Base-by-base conservation (phyloP, 306 rosid species). In the Trifolium subterraneum region DNA sequence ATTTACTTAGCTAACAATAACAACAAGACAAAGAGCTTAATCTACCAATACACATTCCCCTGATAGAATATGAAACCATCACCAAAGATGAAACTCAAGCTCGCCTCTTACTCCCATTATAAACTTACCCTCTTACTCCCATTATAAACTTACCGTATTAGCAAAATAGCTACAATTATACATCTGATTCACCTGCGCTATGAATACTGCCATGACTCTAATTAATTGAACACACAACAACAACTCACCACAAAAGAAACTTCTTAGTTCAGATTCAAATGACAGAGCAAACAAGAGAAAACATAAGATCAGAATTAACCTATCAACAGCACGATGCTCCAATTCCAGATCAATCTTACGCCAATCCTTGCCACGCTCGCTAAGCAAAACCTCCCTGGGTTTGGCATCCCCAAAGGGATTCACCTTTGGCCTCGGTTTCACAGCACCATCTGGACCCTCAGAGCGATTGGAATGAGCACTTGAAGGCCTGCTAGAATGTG, bases 321-420 rank as follows among this genome's bases (percentile, higher is more conserved):
- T 90, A 86, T 90, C 96, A 47, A 92, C 79, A 7, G 83, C 39
- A 0, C 88, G 98, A 71, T 86, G 97, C 86, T 95, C 97, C 87
- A 88, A 84, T 33, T 95, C 93, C 6, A 82, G 90, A 78, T 95
- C 99, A 70, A 95, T 82, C 87, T 95, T 95, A 71, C 97, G 78
- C 98, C 98, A 95, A 83, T 95, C 99, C 79, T 80, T 80, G 56
- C 99, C 98, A 48, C 82, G 88, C 85, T 92, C 92, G 64, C 82
- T 86, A 72, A 95, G 88, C 87, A 88, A 85, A 78, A 90, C 90
- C 78, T 95, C 99, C 82, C 99, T 86, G 2, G 99, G 99, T 60
- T 90, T 95, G 52, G 99, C 99, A 65, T 95, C 93, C 55, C 99
- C 99, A 71, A 92, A 95, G 4, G 99, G 99, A 51, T 95, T 95